Percentiles rank a stretch among this genome's conserved stretches.
Conservation (phyloP, 176 grass and related monocot species). For the Lolium rigidum region DNA sequence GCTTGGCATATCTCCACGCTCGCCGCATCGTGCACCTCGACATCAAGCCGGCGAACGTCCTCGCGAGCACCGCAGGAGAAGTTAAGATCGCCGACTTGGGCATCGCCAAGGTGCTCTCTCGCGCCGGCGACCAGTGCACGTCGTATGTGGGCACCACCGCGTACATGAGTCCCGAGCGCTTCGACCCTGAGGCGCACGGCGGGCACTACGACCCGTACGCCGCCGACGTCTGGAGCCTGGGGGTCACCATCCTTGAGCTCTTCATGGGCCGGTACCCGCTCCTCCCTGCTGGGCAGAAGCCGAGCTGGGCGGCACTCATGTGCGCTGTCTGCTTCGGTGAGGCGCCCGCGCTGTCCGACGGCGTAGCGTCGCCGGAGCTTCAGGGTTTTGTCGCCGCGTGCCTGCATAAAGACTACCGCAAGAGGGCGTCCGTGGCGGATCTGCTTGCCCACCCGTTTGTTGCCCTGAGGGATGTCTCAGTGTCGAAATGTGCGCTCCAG, state of each 20-base stretch:
- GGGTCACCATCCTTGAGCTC: slow-evolving; percentile 53
- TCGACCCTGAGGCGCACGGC: slow-evolving; percentile 47
- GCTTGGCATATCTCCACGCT: slow-evolving; percentile 58
- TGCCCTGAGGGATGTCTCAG: slow-evolving; percentile 18
- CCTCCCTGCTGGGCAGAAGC: slow-evolving; percentile 51
- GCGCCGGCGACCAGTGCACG: slow-evolving; percentile 27
- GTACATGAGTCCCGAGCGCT: slow-evolving; percentile 65
- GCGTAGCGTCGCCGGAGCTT: slow-evolving; percentile 37
- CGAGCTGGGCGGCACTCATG: slow-evolving; percentile 64
- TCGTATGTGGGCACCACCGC: slow-evolving; percentile 53
- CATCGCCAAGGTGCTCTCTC: slow-evolving; percentile 54
- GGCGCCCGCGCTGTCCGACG: slow-evolving; percentile 13
- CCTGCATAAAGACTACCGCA: slow-evolving; percentile 48
- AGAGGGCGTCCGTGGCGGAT: slow-evolving; percentile 42
- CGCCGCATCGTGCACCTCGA: slow-evolving; percentile 62
- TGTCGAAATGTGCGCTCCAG: slow-evolving; percentile 37
- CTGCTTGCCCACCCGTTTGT: slow-evolving; percentile 63
- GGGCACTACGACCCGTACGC: slow-evolving; percentile 47
- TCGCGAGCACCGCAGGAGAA: slow-evolving; percentile 25
- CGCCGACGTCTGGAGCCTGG: slow-evolving; percentile 59
- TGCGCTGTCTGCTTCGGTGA: slow-evolving; percentile 64
- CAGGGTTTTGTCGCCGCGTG: slow-evolving; percentile 44
- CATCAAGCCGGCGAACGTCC: slow-evolving; percentile 63
- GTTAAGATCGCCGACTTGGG: slow-evolving; percentile 64
- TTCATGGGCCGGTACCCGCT: slow-evolving; percentile 58